Conservation (phyloP, 2,329 filamentous ascomycete species). For the Thermoascus crustaceus region DNA sequence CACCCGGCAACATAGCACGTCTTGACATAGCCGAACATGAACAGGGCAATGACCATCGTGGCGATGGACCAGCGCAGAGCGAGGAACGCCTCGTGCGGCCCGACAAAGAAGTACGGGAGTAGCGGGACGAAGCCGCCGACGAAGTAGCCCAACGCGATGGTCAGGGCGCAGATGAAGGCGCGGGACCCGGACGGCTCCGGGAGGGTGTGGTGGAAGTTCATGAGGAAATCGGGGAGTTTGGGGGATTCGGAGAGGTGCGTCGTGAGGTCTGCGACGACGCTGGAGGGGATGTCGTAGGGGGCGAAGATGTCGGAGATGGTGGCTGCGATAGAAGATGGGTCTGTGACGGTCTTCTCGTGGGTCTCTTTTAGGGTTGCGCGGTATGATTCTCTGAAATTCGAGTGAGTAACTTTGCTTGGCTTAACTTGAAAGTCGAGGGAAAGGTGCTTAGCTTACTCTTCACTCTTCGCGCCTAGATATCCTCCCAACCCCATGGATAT, state of each 20-base stretch:
- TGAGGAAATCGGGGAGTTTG: slow-evolving; percentile 30
- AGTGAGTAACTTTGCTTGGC: not conserved
- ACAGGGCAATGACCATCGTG: slow-evolving; percentile 42
- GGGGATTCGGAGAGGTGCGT: slow-evolving; percentile 28
- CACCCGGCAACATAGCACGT: slow-evolving; percentile 34
- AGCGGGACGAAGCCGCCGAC: slow-evolving; percentile 42
- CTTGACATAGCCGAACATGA: slow-evolving; percentile 46
- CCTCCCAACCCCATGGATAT: slow-evolving; percentile 72
- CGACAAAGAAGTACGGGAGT: slow-evolving; percentile 53
- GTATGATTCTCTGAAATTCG: slow-evolving; percentile 27
- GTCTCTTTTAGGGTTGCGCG: slow-evolving; percentile 32
- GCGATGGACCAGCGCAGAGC: slow-evolving; percentile 50
- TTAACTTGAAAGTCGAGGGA: slow-evolving; percentile 1
- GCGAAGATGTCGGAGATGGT: slow-evolving; percentile 32
- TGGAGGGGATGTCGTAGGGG: slow-evolving; percentile 29
- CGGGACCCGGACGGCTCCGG: slow-evolving; percentile 31
- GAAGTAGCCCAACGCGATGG: slow-evolving; percentile 34
- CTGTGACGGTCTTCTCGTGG: slow-evolving; percentile 20
- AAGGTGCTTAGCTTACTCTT: slow-evolving; percentile 22
- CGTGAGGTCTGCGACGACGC: slow-evolving; percentile 28
- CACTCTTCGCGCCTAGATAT: slow-evolving; percentile 55
- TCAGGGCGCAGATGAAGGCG: slow-evolving; percentile 30
- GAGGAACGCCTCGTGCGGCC: slow-evolving; percentile 75
- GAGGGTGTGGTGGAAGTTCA: slow-evolving; percentile 36
- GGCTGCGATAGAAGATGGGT: slow-evolving; percentile 21